Percentiles rank a stretch among this genome's conserved stretches.
Conservation (phyloP, 1,284 basidiomycete genomes). For the Cystobasidiaceae sp. region DNA sequence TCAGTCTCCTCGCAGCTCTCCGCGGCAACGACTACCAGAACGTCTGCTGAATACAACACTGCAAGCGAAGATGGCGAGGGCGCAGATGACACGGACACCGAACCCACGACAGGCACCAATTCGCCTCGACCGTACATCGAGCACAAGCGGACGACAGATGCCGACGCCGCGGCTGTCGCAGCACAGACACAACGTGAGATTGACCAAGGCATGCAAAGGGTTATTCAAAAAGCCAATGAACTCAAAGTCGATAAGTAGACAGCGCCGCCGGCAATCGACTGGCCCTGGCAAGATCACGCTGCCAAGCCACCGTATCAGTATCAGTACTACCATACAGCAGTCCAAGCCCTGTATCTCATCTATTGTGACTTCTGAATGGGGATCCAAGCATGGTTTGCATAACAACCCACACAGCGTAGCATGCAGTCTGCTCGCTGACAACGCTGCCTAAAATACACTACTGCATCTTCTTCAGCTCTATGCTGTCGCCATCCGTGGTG, state of each 20-base stretch:
- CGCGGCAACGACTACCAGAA: not conserved
- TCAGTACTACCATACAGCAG: no score
- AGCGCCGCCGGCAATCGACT: not conserved
- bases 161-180: not conserved
- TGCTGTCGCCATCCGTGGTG: no score
- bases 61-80: slow-evolving; percentile 1
- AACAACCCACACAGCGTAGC: not conserved
- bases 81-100: not conserved
- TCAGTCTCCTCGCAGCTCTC: slow-evolving; percentile 1
- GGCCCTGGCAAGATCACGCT: not conserved
- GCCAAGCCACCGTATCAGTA: not conserved
- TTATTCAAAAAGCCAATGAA: not conserved
- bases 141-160: not conserved
- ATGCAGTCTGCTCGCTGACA: not conserved
- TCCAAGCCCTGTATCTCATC: no score
- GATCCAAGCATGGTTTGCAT: not conserved
- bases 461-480: slow-evolving; percentile 24
- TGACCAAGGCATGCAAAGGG: not conserved
- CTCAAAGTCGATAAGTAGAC: not conserved
- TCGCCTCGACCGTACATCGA: not conserved
- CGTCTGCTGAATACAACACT: not conserved
- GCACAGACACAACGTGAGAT: not conserved
- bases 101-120: not conserved
- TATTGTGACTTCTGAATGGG: not conserved
- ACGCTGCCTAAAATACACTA: not conserved